A percentile compares a stretch with the other conserved stretches of the same genome.
These are phyloP conservation scores for Phalaenopsis hybrid DNA, from an alignment of 116 monocot species.

Conservation along the genomic window DNA sequence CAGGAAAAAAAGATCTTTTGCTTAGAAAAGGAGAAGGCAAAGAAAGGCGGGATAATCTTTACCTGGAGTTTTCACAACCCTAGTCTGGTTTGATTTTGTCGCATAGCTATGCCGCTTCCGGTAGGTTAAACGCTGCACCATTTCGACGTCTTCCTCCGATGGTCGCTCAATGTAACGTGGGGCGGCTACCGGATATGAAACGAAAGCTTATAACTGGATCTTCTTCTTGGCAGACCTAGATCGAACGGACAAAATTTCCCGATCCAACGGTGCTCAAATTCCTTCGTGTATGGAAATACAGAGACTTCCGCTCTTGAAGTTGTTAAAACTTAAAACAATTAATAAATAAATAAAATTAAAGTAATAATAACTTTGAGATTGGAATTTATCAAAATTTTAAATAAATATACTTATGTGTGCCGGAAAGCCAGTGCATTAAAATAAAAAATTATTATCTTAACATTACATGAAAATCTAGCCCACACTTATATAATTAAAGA, in stretches of 20 bases:
- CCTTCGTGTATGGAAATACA: background rate
- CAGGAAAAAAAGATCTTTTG: background rate
- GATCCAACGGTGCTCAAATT: conserved; percentile 12
- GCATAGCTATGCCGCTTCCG: conserved; percentile 89
- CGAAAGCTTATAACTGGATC: background rate
- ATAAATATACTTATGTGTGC: no score
- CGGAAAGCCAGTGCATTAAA: no score
- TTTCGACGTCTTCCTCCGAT: conserved; percentile 15
- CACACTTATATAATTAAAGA: no score
- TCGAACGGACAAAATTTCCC: conserved; percentile 22
- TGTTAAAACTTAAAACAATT: background rate
- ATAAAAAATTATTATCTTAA: no score
- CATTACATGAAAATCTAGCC: no score
- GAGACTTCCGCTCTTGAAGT: background rate
- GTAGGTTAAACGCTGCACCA: conserved; percentile 80
- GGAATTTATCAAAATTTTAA: no score
- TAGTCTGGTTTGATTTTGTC: conserved; percentile 84
- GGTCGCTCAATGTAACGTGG: background rate
- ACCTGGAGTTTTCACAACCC: conserved; percentile 92
- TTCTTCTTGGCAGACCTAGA: conserved; percentile 28
- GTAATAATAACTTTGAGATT: no score
- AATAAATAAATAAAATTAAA: background rate
- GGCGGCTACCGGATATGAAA: background rate
- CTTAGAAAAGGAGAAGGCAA: background rate
- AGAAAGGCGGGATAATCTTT: background rate